Evolutionary conservation across 805 yeast genomes (phyloP).

Genomic region (Hermanozyma aechmeae): DNA sequence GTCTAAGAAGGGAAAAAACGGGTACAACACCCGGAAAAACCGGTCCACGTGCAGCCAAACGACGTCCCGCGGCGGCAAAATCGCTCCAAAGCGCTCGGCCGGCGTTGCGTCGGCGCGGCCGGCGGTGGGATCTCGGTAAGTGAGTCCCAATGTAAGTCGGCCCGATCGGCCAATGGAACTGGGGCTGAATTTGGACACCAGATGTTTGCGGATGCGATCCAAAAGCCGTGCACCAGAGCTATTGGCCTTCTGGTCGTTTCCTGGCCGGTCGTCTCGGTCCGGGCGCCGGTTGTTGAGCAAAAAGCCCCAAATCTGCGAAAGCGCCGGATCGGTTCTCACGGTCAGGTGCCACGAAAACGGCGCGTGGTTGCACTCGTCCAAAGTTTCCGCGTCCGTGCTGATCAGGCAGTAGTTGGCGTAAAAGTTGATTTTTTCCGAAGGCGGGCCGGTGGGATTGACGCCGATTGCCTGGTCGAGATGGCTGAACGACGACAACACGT

Average conservation of each 20-base stretch:
- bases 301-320: conserved; percentile 8
- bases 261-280: too few relatives aligned
- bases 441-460: conserved; percentile 6
- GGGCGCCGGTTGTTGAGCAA: conserved; percentile 2
- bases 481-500: conserved; percentile 2
- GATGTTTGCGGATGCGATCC: conserved; percentile 6
- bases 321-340: conserved; percentile 9
- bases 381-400: conserved; percentile 5
- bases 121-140: conserved; percentile 7
- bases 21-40: conserved; percentile 9
- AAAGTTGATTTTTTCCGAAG: conserved; percentile 3
- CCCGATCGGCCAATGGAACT: background rate
- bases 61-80: conserved; percentile 6
- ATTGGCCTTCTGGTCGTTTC: too few relatives aligned
- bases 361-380: conserved; percentile 9
- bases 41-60: conserved; percentile 8
- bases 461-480: conserved; percentile 4
- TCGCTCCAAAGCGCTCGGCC: conserved; percentile 4
- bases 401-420: conserved; percentile 5
- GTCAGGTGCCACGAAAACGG: conserved; percentile 9
- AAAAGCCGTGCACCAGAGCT: conserved; percentile 1
- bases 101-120: conserved; percentile 2
- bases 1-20: conserved; percentile 10
- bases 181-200: conserved; percentile 3
- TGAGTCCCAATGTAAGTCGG: conserved; percentile 6